These are phyloP conservation scores for Forsythia viridissima DNA, from an alignment of 257 asterid genomes.

Conservation along the genomic window DNA sequence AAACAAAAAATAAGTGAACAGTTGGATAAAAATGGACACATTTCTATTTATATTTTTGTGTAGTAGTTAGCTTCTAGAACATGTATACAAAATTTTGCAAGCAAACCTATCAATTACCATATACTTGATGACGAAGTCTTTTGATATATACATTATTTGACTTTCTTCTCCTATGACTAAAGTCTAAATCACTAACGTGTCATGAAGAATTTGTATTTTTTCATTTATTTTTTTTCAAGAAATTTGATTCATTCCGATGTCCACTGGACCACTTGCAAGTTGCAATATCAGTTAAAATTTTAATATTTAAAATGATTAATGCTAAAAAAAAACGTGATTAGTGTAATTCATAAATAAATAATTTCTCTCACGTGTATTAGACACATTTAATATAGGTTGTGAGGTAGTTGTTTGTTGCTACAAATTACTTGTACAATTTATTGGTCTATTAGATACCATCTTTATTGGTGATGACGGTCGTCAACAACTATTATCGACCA, in stretches of 20 bases:
- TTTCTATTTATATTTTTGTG: neutral
- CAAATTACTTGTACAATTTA: too few species aligned
- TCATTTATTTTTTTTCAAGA: neutral
- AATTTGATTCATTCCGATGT: neutral
- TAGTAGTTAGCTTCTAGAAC: neutral
- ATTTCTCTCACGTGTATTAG: neutral
- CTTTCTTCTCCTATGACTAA: neutral
- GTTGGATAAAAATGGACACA: neutral
- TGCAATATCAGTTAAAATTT: neutral
- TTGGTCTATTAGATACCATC: too few species aligned
- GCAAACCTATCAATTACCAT: neutral
- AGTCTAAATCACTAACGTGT: neutral
- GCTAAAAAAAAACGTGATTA: neutral
- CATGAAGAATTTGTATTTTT: neutral
- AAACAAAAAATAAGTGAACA: neutral
- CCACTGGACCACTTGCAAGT: neutral
- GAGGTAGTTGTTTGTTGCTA: too few species aligned
- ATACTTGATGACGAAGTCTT: neutral
- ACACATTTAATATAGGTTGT: too few species aligned
- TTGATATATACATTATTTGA: neutral
- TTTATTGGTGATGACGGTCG: too few species aligned
- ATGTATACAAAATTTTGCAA: neutral
- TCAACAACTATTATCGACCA: too few species aligned
- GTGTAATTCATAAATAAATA: neutral
- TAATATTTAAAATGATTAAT: neutral